Conservation (phyloP, 2,329 filamentous ascomycete genomes). For the Lecanicillium sp. region DNA sequence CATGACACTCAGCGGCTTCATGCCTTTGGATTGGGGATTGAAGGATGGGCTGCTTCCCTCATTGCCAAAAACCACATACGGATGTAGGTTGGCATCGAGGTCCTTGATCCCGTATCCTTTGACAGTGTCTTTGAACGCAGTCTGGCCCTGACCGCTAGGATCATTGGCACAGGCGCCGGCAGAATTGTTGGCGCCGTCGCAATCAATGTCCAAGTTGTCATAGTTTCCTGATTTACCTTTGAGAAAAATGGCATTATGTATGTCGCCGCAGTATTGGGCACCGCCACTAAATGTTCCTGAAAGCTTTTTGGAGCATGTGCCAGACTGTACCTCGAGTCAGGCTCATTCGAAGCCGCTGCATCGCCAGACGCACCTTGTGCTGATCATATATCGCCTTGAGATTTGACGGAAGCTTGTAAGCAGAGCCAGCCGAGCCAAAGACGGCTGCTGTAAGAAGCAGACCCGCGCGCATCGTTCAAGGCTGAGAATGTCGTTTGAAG, state of each 20-base stretch:
- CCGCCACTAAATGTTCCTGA: background rate
- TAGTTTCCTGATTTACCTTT: constrained; percentile 2
- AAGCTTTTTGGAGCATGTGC: no score
- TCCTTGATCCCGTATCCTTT: constrained; percentile 21
- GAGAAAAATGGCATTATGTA: background rate
- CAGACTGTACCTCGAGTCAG: no score
- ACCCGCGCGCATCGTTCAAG: no score
- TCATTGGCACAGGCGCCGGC: constrained; percentile 26
- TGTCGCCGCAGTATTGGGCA: background rate
- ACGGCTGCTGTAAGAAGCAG: no score
- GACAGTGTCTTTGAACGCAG: constrained; percentile 29
- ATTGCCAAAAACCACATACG: constrained; percentile 40
- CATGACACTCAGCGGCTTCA: constrained; percentile 38
- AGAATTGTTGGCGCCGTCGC: constrained; percentile 31
- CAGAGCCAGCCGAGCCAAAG: no score
- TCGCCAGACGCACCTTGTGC: no score
- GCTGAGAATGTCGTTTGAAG: no score
- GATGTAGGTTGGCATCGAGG: constrained; percentile 35
- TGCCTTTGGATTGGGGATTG: constrained; percentile 24
- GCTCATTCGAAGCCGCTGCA: no score
- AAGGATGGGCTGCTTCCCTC: constrained; percentile 22
- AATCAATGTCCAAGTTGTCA: constrained; percentile 40
- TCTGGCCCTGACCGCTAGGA: constrained; percentile 26
- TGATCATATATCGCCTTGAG: no score
- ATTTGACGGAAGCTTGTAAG: no score